These are phyloP conservation scores for Chloranthus sessilifolius DNA, from an alignment of 164 flowering plant genomes.

Conservation along the genomic window DNA sequence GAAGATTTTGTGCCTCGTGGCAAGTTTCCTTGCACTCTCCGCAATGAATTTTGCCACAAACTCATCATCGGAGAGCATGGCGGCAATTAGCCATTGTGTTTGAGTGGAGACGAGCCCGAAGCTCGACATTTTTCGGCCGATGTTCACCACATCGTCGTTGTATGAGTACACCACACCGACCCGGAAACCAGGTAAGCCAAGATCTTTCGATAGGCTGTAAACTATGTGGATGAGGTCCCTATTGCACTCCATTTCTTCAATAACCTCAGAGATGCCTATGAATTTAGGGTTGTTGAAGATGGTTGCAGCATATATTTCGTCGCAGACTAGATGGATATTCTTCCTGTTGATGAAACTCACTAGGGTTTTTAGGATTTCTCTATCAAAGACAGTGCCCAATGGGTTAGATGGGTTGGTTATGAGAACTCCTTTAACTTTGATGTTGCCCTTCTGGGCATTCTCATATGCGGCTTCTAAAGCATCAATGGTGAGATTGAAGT, in stretches of 20 bases:
- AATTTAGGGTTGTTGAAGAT: constrained; percentile 45
- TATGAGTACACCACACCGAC: constrained; percentile 61
- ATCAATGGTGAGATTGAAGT: constrained; percentile 41
- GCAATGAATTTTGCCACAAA: constrained; percentile 42
- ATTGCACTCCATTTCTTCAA: constrained; percentile 35
- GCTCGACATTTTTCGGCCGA: constrained; percentile 55
- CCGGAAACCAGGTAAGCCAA: constrained; percentile 72
- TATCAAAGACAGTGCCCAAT: constrained; percentile 45
- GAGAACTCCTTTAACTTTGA: constrained; percentile 57
- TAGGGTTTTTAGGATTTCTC: constrained; percentile 37
- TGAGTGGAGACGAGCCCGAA: constrained; percentile 62
- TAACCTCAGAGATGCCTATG: constrained; percentile 63
- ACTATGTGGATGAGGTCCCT: constrained; percentile 57
- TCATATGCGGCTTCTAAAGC: constrained; percentile 63
- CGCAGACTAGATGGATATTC: constrained; percentile 70
- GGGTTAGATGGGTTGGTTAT: constrained; percentile 86
- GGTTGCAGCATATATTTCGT: constrained; percentile 78
- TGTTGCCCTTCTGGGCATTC: constrained; percentile 50
- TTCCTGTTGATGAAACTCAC: constrained; percentile 66
- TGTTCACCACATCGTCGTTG: constrained; percentile 47
- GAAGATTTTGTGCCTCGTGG: constrained; percentile 15
- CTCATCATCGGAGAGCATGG: constrained; percentile 53
- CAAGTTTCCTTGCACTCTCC: constrained; percentile 32
- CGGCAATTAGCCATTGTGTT: constrained; percentile 48
- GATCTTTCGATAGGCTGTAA: constrained; percentile 81